A percentile compares a stretch with the other conserved stretches of the same genome.
Evolutionary conservation across 2,329 filamentous ascomycete species (phyloP).

Genomic region (Cladophialophora bantiana): DNA sequence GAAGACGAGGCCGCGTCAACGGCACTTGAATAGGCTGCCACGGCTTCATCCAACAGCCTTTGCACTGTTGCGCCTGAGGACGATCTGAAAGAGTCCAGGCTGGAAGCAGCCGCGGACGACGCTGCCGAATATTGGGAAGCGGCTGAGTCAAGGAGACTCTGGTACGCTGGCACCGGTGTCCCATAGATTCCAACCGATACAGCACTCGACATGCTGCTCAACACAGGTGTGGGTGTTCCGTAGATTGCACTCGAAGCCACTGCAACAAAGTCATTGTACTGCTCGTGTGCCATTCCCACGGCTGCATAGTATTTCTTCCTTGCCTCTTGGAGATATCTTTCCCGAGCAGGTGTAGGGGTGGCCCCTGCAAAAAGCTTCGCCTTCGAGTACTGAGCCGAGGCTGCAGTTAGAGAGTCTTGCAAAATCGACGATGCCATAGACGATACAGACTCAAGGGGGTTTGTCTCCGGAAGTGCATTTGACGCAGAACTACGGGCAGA

Average conservation of each 20-base stretch:
- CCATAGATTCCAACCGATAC: slow-evolving; percentile 66
- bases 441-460: slow-evolving; percentile 63
- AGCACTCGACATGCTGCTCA: slow-evolving; percentile 52
- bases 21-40: slow-evolving; percentile 54
- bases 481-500: slow-evolving; percentile 64
- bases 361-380: slow-evolving; percentile 72
- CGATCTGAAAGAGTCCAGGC: slow-evolving; percentile 66
- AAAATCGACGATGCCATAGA: slow-evolving; percentile 75
- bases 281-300: slow-evolving; percentile 77
- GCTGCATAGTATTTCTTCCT: slow-evolving; percentile 78
- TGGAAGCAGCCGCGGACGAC: slow-evolving; percentile 64
- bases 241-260: slow-evolving; percentile 75
- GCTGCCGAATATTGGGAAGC: slow-evolving; percentile 68
- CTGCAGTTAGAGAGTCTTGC: slow-evolving; percentile 72
- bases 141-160: slow-evolving; percentile 48
- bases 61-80: slow-evolving; percentile 44
- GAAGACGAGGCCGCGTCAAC: slow-evolving; percentile 53
- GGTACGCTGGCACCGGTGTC: slow-evolving; percentile 52
- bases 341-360: slow-evolving; percentile 64
- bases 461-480: slow-evolving; percentile 49
- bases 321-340: slow-evolving; percentile 65
- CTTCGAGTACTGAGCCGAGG: slow-evolving; percentile 73
- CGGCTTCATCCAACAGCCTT: slow-evolving; percentile 52
- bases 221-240: slow-evolving; percentile 66
- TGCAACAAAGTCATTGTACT: slow-evolving; percentile 76